These are phyloP conservation scores for Thozetella sp. DNA, from an alignment of 495 filamentous ascomycete genomes.

Conservation along the genomic window DNA sequence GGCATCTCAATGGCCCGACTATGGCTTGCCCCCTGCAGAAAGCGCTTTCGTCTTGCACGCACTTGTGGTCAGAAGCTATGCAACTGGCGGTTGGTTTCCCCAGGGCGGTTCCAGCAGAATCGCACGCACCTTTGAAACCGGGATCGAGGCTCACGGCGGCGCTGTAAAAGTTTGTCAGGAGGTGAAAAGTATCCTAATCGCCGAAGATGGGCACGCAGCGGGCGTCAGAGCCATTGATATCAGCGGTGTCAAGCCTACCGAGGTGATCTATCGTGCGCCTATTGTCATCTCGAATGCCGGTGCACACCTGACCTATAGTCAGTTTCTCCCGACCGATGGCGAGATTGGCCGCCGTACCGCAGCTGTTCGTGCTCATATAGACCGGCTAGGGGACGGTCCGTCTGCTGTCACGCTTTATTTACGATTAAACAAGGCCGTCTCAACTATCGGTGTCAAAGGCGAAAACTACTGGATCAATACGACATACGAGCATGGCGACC, in stretches of 20 bases:
- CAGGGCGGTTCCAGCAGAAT: background rate
- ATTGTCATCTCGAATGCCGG: background rate
- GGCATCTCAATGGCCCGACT: background rate
- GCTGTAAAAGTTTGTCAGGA: background rate
- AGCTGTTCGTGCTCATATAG: background rate
- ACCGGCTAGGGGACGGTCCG: background rate
- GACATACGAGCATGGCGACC: background rate
- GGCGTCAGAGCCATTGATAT: background rate
- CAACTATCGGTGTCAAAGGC: background rate
- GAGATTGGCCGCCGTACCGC: background rate
- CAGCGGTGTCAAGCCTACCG: background rate
- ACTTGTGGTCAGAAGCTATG: background rate
- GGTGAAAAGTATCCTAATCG: background rate
- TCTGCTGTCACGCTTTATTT: background rate
- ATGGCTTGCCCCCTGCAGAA: background rate
- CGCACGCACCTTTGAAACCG: background rate
- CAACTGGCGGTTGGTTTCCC: background rate
- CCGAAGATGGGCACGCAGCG: background rate
- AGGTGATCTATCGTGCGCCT: background rate
- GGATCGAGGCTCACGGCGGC: background rate
- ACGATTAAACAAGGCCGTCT: background rate
- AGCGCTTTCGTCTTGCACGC: background rate
- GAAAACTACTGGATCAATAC: background rate
- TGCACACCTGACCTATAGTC: background rate
- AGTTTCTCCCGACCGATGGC: background rate